Evolutionary conservation across 495 filamentous ascomycete genomes (phyloP).

Genomic region (Neurospora sublineolata): DNA sequence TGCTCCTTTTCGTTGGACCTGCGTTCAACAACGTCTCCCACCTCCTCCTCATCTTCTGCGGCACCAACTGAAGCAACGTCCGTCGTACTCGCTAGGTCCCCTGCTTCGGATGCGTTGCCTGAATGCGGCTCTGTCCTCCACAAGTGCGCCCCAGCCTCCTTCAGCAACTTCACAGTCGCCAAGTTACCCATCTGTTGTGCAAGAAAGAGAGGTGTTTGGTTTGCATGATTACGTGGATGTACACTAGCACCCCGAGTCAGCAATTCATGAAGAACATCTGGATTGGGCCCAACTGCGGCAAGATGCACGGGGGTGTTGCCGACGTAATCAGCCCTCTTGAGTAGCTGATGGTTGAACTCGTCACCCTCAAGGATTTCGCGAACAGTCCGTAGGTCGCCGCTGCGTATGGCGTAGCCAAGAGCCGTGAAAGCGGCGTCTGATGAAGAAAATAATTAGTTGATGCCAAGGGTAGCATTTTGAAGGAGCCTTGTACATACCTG

Average conservation of each 20-base stretch:
- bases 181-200: conserved; percentile 46
- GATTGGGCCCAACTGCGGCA: conserved; percentile 37
- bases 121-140: conserved; percentile 18
- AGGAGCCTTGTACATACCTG: conserved; percentile 11
- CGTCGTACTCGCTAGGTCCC: conserved; percentile 4
- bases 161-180: conserved; percentile 53
- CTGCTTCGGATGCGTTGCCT: conserved; percentile 8
- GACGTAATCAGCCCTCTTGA: conserved; percentile 74
- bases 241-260: conserved; percentile 73
- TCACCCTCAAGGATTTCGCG: conserved; percentile 55
- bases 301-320: conserved; percentile 75
- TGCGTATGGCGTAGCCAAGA: conserved; percentile 70
- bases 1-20: not conserved
- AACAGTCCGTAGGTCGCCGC: conserved; percentile 55
- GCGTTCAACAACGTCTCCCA: not conserved
- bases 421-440: conserved; percentile 50
- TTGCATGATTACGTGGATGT: conserved; percentile 68
- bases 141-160: conserved; percentile 25
- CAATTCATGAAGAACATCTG: conserved; percentile 56
- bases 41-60: not conserved
- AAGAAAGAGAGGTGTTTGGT: conserved; percentile 73
- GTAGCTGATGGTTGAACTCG: conserved; percentile 43
- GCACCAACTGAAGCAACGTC: not conserved
- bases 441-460: conserved; percentile 2
- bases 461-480: conserved; percentile 20